Evolutionary conservation across 805 yeast species (phyloP), one percentile per base, ranked within the genome.

Genomic region (Cyberlindnera amylophila): DNA sequence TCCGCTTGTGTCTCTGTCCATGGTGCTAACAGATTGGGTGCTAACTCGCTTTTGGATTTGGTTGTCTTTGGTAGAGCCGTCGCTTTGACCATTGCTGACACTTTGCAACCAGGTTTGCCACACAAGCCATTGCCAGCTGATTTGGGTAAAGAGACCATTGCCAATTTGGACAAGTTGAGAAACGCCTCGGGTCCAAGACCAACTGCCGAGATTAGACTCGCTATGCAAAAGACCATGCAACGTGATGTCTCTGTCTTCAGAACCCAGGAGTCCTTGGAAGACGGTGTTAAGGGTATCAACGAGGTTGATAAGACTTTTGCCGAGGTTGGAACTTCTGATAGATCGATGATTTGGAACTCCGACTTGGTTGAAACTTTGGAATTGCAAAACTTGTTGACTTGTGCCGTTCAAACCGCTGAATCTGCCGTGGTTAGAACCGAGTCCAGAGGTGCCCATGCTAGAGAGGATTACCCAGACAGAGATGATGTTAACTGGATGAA

Each of bases 21-120:
- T 65, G 99, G 99, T 72, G 99, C 99, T 51, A 91, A 91, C 79
- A 89, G 99, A 77, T 77, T 91, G 56, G 99, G 99, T 69, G 99
- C 99, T 54, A 91, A 91, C 80, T 93, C 99, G 10, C 74, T 91
- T 59, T 80, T 91, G 60, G 99, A 91, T 71, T 74, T 91, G 66
- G 99, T 91, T 51, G 98, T 91, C 51, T 91, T 91, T 61, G 99
- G 99, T 62, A 87, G 99, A 75, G 98, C 98, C 54, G 98, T 91
- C 37, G 82, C 96, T 39, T 93, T 88, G 69, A 86, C 96, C 44
- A 83, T 91, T 63, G 73, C 83, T 51, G 96, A 87, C 62, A 72
- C 81, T 47, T 76, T 88, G 69, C 78, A 83, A 53, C 98, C 98
- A 55, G 93, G 93, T 55, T 71, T 81, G 53, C 96, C 97, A 50